These are phyloP conservation scores for Emergomyces orientalis DNA, from an alignment of 2,329 filamentous ascomycete genomes.

Conservation along the genomic window DNA sequence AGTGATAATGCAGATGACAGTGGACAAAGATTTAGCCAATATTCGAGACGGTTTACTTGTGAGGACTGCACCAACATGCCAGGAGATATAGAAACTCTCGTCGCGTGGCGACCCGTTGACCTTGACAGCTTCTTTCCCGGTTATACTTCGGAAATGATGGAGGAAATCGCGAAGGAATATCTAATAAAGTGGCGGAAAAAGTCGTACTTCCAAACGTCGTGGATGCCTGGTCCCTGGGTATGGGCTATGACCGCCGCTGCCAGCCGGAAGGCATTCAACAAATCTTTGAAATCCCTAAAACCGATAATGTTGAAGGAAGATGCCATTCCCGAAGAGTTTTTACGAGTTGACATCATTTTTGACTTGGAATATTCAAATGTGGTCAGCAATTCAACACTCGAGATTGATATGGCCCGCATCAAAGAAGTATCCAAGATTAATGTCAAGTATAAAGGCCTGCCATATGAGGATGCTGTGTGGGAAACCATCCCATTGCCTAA, in stretches of 20 bases:
- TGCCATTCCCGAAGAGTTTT: conserved; percentile 77
- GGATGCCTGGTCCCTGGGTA: conserved; percentile 86
- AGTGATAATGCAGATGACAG: conserved; percentile 19
- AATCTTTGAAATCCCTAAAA: conserved; percentile 51
- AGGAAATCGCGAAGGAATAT: conserved; percentile 79
- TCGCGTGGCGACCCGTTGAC: conserved; percentile 75
- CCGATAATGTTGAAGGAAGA: conserved; percentile 64
- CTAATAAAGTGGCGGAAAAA: conserved; percentile 75
- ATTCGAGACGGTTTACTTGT: conserved; percentile 68
- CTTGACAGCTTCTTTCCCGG: conserved; percentile 47
- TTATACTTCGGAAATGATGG: conserved; percentile 46
- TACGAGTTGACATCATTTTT: conserved; percentile 83
- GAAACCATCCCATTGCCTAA: conserved; percentile 62
- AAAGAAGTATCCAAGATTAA: conserved; percentile 62
- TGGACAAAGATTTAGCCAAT: conserved; percentile 57
- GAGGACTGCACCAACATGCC: conserved; percentile 59
- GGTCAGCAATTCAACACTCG: conserved; percentile 49
- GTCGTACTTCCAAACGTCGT: conserved; percentile 73
- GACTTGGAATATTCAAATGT: conserved; percentile 61
- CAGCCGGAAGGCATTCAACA: conserved; percentile 69
- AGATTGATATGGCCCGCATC: conserved; percentile 62
- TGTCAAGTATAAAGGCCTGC: conserved; percentile 87
- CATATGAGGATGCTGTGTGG: conserved; percentile 88
- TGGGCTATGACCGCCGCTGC: conserved; percentile 55
- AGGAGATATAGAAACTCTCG: conserved; percentile 63